These are phyloP conservation scores for Nannochloropsis oceanica DNA, from an alignment of 108 stramenopile species.

Conservation along the genomic window DNA sequence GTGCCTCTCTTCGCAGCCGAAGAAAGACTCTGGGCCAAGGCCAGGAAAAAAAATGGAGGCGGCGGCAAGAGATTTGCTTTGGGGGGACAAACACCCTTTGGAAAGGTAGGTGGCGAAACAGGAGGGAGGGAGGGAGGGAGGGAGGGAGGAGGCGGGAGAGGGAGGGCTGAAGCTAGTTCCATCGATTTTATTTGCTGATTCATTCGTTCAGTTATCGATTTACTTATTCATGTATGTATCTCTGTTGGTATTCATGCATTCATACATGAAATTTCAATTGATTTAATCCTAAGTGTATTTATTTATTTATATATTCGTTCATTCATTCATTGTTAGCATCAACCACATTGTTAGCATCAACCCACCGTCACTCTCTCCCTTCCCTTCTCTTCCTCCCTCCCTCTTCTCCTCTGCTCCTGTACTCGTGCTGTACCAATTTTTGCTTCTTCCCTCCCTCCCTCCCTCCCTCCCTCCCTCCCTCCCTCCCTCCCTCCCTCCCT, in stretches of 20 bases:
- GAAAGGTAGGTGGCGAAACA: not conserved
- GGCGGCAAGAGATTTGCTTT: not conserved
- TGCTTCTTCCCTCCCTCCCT: not conserved
- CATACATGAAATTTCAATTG: too few relatives aligned
- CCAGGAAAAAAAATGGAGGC: not conserved
- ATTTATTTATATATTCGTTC: not conserved
- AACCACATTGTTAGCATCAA: not conserved
- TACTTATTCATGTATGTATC: not conserved
- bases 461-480: not conserved
- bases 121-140: not conserved
- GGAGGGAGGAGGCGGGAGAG: not conserved
- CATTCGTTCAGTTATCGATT: not conserved
- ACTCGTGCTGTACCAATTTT: not conserved
- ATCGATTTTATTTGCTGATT: not conserved
- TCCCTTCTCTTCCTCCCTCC: not conserved
- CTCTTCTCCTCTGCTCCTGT: not conserved
- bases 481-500: not conserved
- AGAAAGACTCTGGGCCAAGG: not conserved
- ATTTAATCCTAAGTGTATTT: too few relatives aligned
- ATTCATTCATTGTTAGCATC: too few relatives aligned
- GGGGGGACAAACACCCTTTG: not conserved
- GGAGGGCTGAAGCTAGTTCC: not conserved
- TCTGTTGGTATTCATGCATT: not conserved
- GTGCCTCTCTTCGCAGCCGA: not conserved
- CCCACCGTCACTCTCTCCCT: not conserved